These are phyloP conservation scores for Neocatenulostroma microsporum DNA, from an alignment of 2,329 filamentous ascomycete genomes.

Conservation along the genomic window DNA sequence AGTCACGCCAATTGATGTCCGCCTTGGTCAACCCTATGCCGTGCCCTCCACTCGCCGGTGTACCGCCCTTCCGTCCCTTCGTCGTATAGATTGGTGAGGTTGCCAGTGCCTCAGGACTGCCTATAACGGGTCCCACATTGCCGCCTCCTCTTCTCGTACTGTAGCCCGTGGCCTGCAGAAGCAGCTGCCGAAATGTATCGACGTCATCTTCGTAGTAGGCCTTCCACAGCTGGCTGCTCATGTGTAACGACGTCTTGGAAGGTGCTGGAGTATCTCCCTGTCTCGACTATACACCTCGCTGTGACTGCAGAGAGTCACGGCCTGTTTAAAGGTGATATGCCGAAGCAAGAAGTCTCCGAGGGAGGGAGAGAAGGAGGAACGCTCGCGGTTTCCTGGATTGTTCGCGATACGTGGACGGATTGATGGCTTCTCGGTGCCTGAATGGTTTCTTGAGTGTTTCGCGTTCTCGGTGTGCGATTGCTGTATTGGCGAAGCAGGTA, in stretches of 20 bases:
- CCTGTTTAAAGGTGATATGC: slow-evolving; percentile 72
- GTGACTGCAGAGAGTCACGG: slow-evolving; percentile 79
- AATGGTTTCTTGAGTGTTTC: too few species aligned
- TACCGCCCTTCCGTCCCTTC: slow-evolving; percentile 27
- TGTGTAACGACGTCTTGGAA: slow-evolving; percentile 44
- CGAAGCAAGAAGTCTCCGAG: too few species aligned
- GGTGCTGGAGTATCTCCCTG: slow-evolving; percentile 14
- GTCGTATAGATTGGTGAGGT: slow-evolving; percentile 37
- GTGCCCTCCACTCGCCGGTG: slow-evolving; percentile 34
- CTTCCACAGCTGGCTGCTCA: slow-evolving; percentile 97
- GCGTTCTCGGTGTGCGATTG: too few species aligned
- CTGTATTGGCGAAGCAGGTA: too few species aligned
- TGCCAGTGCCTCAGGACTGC: slow-evolving; percentile 40
- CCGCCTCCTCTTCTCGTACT: slow-evolving; percentile 41
- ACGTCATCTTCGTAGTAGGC: slow-evolving; percentile 96
- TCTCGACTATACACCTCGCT: slow-evolving; percentile 72
- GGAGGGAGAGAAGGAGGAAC: too few species aligned
- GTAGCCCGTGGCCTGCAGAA: slow-evolving; percentile 64
- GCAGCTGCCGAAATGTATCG: slow-evolving; percentile 82
- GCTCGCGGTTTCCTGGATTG: too few species aligned
- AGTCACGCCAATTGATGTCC: slow-evolving; percentile 80
- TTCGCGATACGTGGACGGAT: too few species aligned
- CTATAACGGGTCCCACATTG: slow-evolving; percentile 27
- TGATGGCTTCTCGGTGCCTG: too few species aligned
- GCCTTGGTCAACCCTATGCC: slow-evolving; percentile 46